A percentile compares a stretch with the other conserved stretches of the same genome.
Conservation (phyloP, 305 asterid species). For the Fraxinus sp. region DNA sequence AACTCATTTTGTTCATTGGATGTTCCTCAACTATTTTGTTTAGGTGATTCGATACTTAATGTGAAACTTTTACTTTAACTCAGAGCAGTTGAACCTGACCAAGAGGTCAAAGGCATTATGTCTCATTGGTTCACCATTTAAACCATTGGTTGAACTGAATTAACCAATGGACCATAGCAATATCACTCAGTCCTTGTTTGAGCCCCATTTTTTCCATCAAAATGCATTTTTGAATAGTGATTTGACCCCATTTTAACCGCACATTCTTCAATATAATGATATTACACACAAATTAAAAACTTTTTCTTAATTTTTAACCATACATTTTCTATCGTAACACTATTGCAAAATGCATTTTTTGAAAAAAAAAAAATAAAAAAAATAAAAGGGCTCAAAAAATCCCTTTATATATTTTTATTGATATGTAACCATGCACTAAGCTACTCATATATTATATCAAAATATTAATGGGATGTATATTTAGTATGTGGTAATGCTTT, state of each 20-base stretch:
- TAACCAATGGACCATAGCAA: neutral
- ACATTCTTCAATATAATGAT: no score
- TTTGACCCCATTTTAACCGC: no score
- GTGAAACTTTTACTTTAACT: neutral
- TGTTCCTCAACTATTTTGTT: neutral
- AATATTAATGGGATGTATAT: neutral
- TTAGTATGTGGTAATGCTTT: neutral
- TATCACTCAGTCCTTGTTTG: neutral
- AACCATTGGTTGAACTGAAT: neutral
- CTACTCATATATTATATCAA: neutral
- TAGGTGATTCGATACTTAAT: conserved; percentile 15
- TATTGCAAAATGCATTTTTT: no score
- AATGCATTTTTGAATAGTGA: no score
- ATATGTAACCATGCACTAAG: neutral
- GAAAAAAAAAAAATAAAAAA: no score
- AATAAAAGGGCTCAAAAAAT: no score
- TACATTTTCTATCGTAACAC: no score
- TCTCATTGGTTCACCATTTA: conserved; percentile 5
- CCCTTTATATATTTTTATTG: neutral
- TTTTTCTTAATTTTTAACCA: no score
- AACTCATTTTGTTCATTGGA: conserved; percentile 5
- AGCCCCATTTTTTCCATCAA: no score
- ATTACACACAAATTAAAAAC: no score
- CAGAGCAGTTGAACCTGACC: conserved; percentile 1
- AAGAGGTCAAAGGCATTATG: neutral